These are phyloP conservation scores for Dothistroma septosporum DNA, from an alignment of 2,329 filamentous ascomycete genomes.

Conservation along the genomic window DNA sequence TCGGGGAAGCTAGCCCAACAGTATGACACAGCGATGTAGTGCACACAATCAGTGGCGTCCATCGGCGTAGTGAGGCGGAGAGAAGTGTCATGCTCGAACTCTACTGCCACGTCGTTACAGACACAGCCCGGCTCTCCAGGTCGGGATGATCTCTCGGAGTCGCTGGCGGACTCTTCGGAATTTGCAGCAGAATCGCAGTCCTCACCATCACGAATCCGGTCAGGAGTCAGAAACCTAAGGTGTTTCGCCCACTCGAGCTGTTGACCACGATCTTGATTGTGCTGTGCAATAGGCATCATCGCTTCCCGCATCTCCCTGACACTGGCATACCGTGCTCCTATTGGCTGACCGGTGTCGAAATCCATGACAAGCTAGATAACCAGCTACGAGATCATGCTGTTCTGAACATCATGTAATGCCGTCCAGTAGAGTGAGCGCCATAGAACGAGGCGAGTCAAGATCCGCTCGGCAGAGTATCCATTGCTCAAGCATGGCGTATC, in stretches of 20 bases:
- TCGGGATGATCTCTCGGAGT: no score
- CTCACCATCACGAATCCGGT: not conserved
- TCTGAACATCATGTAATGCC: no score
- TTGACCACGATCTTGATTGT: not conserved
- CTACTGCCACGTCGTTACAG: not conserved
- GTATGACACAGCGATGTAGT: constrained; percentile 4
- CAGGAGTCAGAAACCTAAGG: not conserved
- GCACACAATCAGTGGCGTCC: not conserved
- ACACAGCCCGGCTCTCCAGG: not conserved
- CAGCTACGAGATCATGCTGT: no score
- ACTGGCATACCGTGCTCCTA: not conserved
- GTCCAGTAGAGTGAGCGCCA: no score
- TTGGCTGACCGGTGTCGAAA: not conserved
- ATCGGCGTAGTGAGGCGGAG: not conserved
- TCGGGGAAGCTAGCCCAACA: constrained; percentile 1
- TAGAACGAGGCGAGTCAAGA: no score
- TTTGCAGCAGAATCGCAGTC: not conserved
- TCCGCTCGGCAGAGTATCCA: no score
- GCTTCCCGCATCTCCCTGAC: not conserved
- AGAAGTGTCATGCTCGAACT: not conserved
- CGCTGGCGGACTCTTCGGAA: not conserved
- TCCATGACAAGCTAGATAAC: no score
- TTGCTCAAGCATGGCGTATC: no score
- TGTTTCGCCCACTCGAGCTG: not conserved
- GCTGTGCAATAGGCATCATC: not conserved